Evolutionary conservation across 2,329 filamentous ascomycete genomes (phyloP).

Genomic region (Emergomyces orientalis): DNA sequence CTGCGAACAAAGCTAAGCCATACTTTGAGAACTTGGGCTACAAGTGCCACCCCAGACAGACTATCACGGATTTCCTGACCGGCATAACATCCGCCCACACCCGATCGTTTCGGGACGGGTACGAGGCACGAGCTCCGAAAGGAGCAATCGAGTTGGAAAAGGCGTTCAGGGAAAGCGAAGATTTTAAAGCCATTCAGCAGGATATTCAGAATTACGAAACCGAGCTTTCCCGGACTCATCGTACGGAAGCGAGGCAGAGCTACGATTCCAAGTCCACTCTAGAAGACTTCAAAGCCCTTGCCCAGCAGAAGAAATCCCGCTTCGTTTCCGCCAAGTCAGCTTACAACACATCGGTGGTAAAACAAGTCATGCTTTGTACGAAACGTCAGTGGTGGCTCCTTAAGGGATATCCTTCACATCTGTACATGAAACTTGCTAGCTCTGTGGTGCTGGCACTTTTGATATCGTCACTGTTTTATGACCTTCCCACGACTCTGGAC

Average conservation of each 20-base stretch:
- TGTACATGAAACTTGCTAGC: slow-evolving; percentile 66
- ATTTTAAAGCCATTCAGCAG: slow-evolving; percentile 48
- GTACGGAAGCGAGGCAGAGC: slow-evolving; percentile 42
- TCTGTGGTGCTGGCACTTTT: slow-evolving; percentile 61
- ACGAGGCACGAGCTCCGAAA: slow-evolving; percentile 53
- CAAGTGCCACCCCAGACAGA: slow-evolving; percentile 48
- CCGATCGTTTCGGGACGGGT: slow-evolving; percentile 53
- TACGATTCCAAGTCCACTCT: slow-evolving; percentile 22
- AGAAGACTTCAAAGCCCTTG: slow-evolving; percentile 48
- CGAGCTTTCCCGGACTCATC: slow-evolving; percentile 41
- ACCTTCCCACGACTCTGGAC: slow-evolving; percentile 44
- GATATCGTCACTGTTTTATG: slow-evolving; percentile 66
- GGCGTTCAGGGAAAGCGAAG: slow-evolving; percentile 53
- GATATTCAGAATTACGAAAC: slow-evolving; percentile 52
- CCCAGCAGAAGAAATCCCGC: slow-evolving; percentile 46
- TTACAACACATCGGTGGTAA: slow-evolving; percentile 63
- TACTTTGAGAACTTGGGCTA: slow-evolving; percentile 58
- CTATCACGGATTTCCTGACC: slow-evolving; percentile 64
- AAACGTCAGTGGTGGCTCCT: slow-evolving; percentile 67
- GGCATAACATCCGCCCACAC: slow-evolving; percentile 53
- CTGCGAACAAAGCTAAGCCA: slow-evolving; percentile 44
- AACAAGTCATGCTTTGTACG: slow-evolving; percentile 52
- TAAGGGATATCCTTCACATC: slow-evolving; percentile 57
- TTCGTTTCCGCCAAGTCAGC: slow-evolving; percentile 54
- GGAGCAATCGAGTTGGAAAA: slow-evolving; percentile 56